Percentiles rank a stretch among this genome's conserved stretches.
Evolutionary conservation across 345 rosid species (phyloP).

Genomic region (Rubroshorea leprosula): DNA sequence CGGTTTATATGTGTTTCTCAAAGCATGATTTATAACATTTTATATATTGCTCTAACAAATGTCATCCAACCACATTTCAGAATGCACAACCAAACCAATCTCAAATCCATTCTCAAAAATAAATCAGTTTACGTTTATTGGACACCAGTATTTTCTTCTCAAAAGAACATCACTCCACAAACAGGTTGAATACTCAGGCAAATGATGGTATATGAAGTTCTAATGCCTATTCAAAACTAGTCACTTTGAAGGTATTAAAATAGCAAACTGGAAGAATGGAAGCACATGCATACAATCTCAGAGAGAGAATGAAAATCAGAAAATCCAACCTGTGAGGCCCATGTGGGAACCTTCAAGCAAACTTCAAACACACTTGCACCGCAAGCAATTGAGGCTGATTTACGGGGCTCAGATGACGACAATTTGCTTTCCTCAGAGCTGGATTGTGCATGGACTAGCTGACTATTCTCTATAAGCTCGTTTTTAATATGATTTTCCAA

Average conservation of each 20-base stretch:
- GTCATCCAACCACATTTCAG: no score
- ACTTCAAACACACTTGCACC: slow-evolving; percentile 96
- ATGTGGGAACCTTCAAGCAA: slow-evolving; percentile 83
- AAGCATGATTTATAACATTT: no score
- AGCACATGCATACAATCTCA: neutral
- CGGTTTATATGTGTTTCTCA: no score
- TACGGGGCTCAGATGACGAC: slow-evolving; percentile 68
- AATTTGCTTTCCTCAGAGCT: slow-evolving; percentile 48
- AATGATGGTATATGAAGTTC: no score
- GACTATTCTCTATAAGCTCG: slow-evolving; percentile 73
- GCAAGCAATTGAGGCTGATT: slow-evolving; percentile 87
- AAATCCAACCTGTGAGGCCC: slow-evolving; percentile 89
- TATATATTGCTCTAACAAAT: no score
- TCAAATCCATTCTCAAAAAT: neutral
- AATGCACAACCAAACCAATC: no score
- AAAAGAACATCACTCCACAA: no score
- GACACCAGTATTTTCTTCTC: no score
- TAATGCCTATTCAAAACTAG: no score
- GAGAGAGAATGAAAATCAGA: slow-evolving; percentile 2
- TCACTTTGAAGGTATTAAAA: no score
- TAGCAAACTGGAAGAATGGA: neutral
- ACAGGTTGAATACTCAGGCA: no score
- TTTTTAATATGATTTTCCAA: slow-evolving; percentile 95
- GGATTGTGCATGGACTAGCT: slow-evolving; percentile 62
- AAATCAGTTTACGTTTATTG: no score